phyloP scores from a whole-genome alignment of 2,329 filamentous ascomycete species.

The Ophiostoma piceae region DNA sequence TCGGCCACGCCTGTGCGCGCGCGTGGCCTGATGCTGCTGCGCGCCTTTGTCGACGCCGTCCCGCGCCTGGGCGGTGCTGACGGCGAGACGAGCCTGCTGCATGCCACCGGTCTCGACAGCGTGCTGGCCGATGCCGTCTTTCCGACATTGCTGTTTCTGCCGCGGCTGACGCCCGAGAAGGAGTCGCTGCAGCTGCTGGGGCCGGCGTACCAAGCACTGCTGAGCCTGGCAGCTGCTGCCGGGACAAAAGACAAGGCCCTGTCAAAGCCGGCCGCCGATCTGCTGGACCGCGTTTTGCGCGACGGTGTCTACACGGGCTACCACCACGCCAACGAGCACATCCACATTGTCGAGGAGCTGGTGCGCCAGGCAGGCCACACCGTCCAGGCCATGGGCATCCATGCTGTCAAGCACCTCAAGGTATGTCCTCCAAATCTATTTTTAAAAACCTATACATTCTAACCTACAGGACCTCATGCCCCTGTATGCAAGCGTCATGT shows the following conservation, averaged over 20 bases:
- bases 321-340: conserved; percentile 55
- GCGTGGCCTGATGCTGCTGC: conserved; percentile 52
- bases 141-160: conserved; percentile 70
- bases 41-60: conserved; percentile 52
- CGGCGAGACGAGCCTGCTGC: conserved; percentile 30
- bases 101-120: conserved; percentile 55
- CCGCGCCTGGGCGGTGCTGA: conserved; percentile 24
- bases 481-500: conserved; percentile 58
- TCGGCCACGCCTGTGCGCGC: conserved; percentile 47
- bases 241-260: not conserved
- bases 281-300: conserved; percentile 52
- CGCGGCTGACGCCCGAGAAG: conserved; percentile 66
- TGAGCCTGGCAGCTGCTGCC: conserved; percentile 45
- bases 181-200: conserved; percentile 62
- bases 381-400: conserved; percentile 54
- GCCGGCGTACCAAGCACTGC: conserved; percentile 61
- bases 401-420: conserved; percentile 63
- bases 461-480: conserved; percentile 57
- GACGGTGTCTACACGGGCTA: conserved; percentile 52
- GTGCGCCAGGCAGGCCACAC: conserved; percentile 46
- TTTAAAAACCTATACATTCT: not conserved
- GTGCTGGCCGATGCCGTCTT: conserved; percentile 66
- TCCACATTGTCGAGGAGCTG: conserved; percentile 52
- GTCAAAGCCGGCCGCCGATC: conserved; percentile 4
- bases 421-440: conserved; percentile 34